phyloP scores from a whole-genome alignment of 306 rosid species.

The Quercus rubra region DNA sequence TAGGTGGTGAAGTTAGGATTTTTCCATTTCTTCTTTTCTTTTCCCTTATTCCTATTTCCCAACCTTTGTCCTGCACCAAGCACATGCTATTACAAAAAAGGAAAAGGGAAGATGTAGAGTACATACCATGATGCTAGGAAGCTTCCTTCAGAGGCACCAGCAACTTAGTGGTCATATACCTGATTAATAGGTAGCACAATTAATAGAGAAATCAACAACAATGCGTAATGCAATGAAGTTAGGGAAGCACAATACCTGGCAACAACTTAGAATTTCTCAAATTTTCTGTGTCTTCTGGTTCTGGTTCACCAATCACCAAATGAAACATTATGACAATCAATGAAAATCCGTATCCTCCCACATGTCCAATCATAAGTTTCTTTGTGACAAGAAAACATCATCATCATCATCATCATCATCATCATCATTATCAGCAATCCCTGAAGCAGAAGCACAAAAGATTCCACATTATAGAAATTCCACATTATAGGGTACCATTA shows the following conservation, averaged over 20 bases:
- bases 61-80: background rate
- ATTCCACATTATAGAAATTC: no score
- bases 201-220: slow-evolving; percentile 9
- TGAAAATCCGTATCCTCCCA: slow-evolving; percentile 32
- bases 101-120: background rate
- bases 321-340: slow-evolving; percentile 23
- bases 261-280: slow-evolving; percentile 10
- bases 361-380: slow-evolving; percentile 18
- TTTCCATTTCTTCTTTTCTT: no score
- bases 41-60: no score
- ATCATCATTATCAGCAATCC: background rate
- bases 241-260: slow-evolving; percentile 31
- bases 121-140: slow-evolving; percentile 24
- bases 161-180: slow-evolving; percentile 30
- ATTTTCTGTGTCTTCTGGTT: slow-evolving; percentile 1
- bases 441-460: background rate
- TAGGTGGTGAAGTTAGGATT: no score
- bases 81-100: background rate
- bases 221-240: slow-evolving; percentile 10
- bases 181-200: slow-evolving; percentile 20
- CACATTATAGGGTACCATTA: background rate
- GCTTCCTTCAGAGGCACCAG: slow-evolving; percentile 19
- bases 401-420: background rate
- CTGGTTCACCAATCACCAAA: slow-evolving; percentile 21
- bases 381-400: slow-evolving; percentile 12